Conservation (phyloP, 805 yeast genomes). For the Isabelozyma pseudorhagii region DNA sequence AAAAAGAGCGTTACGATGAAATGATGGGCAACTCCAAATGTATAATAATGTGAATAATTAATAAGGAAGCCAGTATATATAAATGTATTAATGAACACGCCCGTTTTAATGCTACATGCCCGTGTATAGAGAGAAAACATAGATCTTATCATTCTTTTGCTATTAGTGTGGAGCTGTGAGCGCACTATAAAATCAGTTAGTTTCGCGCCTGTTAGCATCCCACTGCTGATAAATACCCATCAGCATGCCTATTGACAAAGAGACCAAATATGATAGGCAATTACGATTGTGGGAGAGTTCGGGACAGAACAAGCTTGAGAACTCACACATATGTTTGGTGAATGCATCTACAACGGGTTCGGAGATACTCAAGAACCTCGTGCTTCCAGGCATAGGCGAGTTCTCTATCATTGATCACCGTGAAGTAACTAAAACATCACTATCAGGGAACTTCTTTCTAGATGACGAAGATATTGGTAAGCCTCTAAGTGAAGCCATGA, state of each 20-base stretch:
- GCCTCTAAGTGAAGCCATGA: conserved; percentile 36
- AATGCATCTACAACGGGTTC: conserved; percentile 56
- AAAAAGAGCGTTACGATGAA: conserved; percentile 34
- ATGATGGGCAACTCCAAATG: conserved; percentile 9
- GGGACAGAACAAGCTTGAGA: conserved; percentile 66
- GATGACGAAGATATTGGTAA: conserved; percentile 41
- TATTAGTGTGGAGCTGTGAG: background rate
- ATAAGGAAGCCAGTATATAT: no score
- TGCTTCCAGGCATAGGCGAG: conserved; percentile 68
- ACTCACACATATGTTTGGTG: conserved; percentile 58
- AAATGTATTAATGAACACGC: no score
- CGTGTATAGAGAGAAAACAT: no score
- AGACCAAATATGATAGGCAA: conserved; percentile 77
- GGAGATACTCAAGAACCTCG: conserved; percentile 74
- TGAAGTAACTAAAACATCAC: conserved; percentile 38
- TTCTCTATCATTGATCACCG: conserved; percentile 56
- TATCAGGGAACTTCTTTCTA: conserved; percentile 64
- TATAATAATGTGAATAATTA: conserved; percentile 4
- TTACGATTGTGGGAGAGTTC: conserved; percentile 77
- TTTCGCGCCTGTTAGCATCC: background rate
- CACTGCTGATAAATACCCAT: background rate
- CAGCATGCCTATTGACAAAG: conserved; percentile 28
- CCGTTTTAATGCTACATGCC: no score
- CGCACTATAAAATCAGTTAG: background rate
- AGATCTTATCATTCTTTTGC: no score